These are phyloP conservation scores for Begonia masoniana DNA, from an alignment of 306 rosid genomes.

Conservation along the genomic window DNA sequence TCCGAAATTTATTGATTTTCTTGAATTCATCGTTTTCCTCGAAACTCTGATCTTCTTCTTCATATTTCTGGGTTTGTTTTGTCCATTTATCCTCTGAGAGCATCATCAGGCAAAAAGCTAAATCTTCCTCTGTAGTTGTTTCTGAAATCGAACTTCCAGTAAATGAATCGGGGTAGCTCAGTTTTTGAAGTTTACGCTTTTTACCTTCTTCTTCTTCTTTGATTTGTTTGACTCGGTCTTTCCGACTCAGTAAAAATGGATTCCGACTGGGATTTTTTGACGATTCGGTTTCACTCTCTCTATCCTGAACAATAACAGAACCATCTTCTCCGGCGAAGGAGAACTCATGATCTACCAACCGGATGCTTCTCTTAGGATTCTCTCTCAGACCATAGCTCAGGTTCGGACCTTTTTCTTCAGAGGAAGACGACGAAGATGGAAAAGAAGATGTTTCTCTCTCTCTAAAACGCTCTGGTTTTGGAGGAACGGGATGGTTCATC, in stretches of 20 bases:
- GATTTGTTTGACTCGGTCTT: neutral
- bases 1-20: constrained; percentile 19
- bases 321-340: constrained; percentile 37
- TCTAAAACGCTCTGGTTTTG: constrained; percentile 28
- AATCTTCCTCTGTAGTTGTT: constrained; percentile 56
- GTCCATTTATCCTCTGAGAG: constrained; percentile 63
- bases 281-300: constrained; percentile 85
- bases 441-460: constrained; percentile 27
- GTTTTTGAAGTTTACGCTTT: constrained; percentile 1
- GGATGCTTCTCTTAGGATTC: constrained; percentile 59
- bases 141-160: constrained; percentile 61
- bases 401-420: constrained; percentile 23
- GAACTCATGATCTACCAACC: constrained; percentile 57
- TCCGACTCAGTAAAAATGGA: neutral
- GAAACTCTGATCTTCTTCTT: constrained; percentile 12
- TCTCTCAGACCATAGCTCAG: constrained; percentile 40
- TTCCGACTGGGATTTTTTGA: constrained; percentile 51
- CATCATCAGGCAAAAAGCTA: constrained; percentile 82
- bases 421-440: constrained; percentile 18
- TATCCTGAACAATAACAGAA: constrained; percentile 54
- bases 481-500: constrained; percentile 58
- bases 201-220: constrained; percentile 8
- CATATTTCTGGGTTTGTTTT: neutral
- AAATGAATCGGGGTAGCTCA: constrained; percentile 33
- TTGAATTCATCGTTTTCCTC: constrained; percentile 38